These are phyloP conservation scores for Coffea humblotiana DNA, from an alignment of 305 asterid species.

Conservation along the genomic window DNA sequence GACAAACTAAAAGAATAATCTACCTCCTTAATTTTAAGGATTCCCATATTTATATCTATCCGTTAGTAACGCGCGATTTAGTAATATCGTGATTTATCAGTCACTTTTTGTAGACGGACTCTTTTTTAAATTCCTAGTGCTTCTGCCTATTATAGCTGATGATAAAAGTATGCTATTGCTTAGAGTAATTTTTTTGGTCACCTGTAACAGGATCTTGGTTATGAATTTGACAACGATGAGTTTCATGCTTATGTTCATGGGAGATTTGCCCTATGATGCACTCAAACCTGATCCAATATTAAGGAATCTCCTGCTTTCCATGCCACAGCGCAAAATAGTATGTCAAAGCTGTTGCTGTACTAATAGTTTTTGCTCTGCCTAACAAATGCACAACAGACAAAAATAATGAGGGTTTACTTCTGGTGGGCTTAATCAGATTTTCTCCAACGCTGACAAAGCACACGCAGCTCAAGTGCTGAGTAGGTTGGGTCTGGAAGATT, in stretches of 20 bases:
- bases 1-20: no score
- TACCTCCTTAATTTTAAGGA: no score
- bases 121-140: neutral
- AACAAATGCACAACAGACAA: neutral
- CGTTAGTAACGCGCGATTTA: no score
- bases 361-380: neutral
- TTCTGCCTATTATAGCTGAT: neutral
- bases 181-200: neutral
- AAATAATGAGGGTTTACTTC: neutral
- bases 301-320: conserved; percentile 69
- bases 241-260: conserved; percentile 88
- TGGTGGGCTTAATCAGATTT: conserved; percentile 47
- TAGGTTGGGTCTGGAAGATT: conserved; percentile 73
- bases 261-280: conserved; percentile 65
- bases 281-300: conserved; percentile 71
- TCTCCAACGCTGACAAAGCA: conserved; percentile 77
- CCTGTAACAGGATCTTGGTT: conserved; percentile 57
- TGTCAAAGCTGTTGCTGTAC: conserved; percentile 6
- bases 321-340: conserved; percentile 83
- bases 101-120: no score
- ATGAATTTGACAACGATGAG: conserved; percentile 71
- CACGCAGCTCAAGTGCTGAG: conserved; percentile 67
- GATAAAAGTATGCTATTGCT: no score
- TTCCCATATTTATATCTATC: no score
- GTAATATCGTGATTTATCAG: no score